Base-by-base conservation (phyloP, 345 rosid species). In the Capsella bursapastoris region DNA sequence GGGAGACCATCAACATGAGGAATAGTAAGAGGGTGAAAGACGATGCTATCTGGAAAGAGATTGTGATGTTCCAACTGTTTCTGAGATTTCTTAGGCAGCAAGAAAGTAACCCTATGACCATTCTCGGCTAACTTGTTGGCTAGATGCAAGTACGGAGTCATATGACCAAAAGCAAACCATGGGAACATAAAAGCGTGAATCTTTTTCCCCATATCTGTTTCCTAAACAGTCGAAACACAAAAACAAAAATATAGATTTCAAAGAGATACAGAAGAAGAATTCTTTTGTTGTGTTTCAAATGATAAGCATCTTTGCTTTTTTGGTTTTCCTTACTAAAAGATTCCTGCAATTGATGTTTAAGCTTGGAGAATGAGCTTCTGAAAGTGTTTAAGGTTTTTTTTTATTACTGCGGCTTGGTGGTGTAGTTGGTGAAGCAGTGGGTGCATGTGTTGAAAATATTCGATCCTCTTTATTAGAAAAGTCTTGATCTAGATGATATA, bases 141-240 rank as follows among this genome's bases (percentile, higher is more conserved):
- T 51, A 90, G 85, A 68, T 85, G 89, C 22, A 88, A 70, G 66
- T 57, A 88, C 0, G 92, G 92, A 8, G 83, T 85, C 71, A 89
- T 78, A 58, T 86, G 92, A 15, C 96, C 92, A 44, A 74, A 57
- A 13, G 92, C 90, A 18, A 87, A 76, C 86, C 85, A 87, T 0
- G 90, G 96, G 56, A 87, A 81, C 92, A 86, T 84, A 40, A 83
- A 78, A 4, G 76, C 52, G 22, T 81, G 85, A 57, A 87, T 66
- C 22, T 59, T 74, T 31, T 40, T 27, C 3, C 61, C 37, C 60
- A 64, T 63, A 16, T n/a, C 13, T 45, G n/a, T n/a, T 56, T 68
- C 62, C n/a, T 8, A 22, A 41, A 27, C 6, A 43, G 6, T 16
- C n/a, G 27, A 34, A 13, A 62, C 29, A 31, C 40, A 25, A 37